Base-by-base conservation (phyloP, 2,329 filamentous ascomycete genomes). In the Phialocephala sp. region DNA sequence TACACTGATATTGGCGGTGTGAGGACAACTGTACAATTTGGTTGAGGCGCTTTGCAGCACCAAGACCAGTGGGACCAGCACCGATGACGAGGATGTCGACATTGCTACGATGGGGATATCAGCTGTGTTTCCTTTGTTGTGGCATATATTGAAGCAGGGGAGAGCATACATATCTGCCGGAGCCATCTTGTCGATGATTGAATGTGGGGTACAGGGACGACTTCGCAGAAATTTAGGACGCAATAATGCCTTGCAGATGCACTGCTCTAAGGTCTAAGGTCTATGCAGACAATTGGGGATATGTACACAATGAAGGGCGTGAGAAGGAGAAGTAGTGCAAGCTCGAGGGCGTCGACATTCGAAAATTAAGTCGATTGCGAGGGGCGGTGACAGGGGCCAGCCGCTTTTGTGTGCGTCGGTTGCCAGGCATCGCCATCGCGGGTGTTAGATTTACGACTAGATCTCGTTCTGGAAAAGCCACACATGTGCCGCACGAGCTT, bases 71-170 rank as follows among this genome's bases (percentile, higher is more conserved):
- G 75, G 95, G 95, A 78, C 95, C 95, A 82, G 94, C 94, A 78
- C 95, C 95, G 84, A 98, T 97, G 81, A 99, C 89, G 78, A 99
- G 92, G 74, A 99, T 91, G 82, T 99, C 95, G 79, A 98, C 93
- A 77, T 93, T 90, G 80, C 93, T 80, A 15, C 59, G 62, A 75
- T 36, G 8, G 41, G 24, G 18, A 59, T 12, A 18, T 68, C 52
- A 68, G 61, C 57, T 61, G 12, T 39, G 63, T n/a, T 52, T 36
- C 27, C 27, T n/a, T n/a, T 36, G 20, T 50, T 47, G 6, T 27
- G 36, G 37, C 12, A 52, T 5, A 27, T 20, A 15, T 41, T 41
- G 36, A 27, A 20, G 22, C 9, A 50, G 55, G 36, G 52, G 41
- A 20, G 47, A 57, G 66, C 72, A 27, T 67, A 74, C 71, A 71